phyloP scores from a whole-genome alignment of 192 early-diverging fungal genomes.

The Spizellomyces sp. region DNA sequence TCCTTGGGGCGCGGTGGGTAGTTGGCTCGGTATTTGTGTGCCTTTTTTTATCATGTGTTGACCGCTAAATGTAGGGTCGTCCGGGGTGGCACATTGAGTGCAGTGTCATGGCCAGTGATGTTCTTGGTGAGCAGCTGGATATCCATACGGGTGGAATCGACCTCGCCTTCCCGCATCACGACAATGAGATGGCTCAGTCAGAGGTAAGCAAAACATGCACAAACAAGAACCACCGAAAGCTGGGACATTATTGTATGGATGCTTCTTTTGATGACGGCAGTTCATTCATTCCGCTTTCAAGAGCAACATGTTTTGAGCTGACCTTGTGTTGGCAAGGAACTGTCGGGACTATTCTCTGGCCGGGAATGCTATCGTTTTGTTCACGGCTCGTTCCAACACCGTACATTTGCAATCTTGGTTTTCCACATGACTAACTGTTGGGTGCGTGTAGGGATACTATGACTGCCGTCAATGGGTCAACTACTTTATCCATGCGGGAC shows the following conservation, averaged over 20 bases:
- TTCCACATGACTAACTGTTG: not conserved
- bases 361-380: slow-evolving; percentile 1
- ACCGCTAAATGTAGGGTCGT: slow-evolving; percentile 58
- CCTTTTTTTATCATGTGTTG: slow-evolving; percentile 19
- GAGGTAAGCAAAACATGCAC: slow-evolving; percentile 53
- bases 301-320: not conserved
- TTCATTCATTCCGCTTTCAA: not conserved
- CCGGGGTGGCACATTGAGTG: slow-evolving; percentile 99
- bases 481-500: slow-evolving; percentile 97
- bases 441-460: slow-evolving; percentile 66
- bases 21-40: not conserved
- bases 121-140: slow-evolving; percentile 86
- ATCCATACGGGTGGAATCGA: slow-evolving; percentile 97
- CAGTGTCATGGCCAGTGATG: slow-evolving; percentile 95
- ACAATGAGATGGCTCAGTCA: slow-evolving; percentile 95
- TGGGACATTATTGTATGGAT: not conserved
- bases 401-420: not conserved
- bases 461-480: slow-evolving; percentile 95
- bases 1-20: slow-evolving; percentile 73
- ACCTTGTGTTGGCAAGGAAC: not conserved
- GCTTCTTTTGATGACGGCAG: not conserved
- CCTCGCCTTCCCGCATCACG: slow-evolving; percentile 97
- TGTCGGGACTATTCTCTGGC: slow-evolving; percentile 6
- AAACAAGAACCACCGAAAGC: not conserved
- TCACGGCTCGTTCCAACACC: slow-evolving; percentile 4